Percentiles rank a stretch among this genome's conserved stretches.
These are phyloP conservation scores for Zygoascus hellenicus DNA, from an alignment of 1,139 yeast genomes.

Conservation along the genomic window DNA sequence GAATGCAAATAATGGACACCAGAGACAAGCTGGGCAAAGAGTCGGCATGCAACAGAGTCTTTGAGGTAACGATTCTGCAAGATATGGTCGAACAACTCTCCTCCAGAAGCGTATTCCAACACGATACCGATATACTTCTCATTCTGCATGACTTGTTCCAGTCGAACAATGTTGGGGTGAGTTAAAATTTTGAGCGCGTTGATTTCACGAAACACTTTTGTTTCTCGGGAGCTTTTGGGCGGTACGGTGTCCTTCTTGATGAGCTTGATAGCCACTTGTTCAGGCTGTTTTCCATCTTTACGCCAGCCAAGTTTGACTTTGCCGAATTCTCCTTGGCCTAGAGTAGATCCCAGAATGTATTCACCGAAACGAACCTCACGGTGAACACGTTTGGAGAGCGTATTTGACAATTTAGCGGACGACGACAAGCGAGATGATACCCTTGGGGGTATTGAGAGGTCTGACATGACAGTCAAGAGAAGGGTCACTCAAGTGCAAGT, in stretches of 20 bases:
- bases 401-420: conserved; percentile 24
- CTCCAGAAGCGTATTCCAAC: conserved; percentile 93
- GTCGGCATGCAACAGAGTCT: conserved; percentile 76
- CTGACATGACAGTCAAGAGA: conserved; percentile 11
- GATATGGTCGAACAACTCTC: conserved; percentile 92
- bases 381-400: conserved; percentile 26
- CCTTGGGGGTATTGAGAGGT: conserved; percentile 19
- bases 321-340: conserved; percentile 99
- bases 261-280: conserved; percentile 91
- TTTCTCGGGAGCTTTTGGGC: conserved; percentile 77
- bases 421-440: conserved; percentile 28
- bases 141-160: conserved; percentile 89
- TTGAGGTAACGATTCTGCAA: conserved; percentile 79
- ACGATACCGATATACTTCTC: conserved; percentile 96
- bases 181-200: conserved; percentile 78
- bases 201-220: conserved; percentile 87
- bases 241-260: conserved; percentile 81
- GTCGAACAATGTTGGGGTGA: conserved; percentile 88
- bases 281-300: conserved; percentile 54
- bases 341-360: conserved; percentile 81
- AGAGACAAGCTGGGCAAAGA: conserved; percentile 87
- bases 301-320: conserved; percentile 98
- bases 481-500: not conserved
- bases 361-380: conserved; percentile 63
- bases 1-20: conserved; percentile 91